phyloP scores from a whole-genome alignment of 352 stramenopile species.

The Pythium aphanidermatum region DNA sequence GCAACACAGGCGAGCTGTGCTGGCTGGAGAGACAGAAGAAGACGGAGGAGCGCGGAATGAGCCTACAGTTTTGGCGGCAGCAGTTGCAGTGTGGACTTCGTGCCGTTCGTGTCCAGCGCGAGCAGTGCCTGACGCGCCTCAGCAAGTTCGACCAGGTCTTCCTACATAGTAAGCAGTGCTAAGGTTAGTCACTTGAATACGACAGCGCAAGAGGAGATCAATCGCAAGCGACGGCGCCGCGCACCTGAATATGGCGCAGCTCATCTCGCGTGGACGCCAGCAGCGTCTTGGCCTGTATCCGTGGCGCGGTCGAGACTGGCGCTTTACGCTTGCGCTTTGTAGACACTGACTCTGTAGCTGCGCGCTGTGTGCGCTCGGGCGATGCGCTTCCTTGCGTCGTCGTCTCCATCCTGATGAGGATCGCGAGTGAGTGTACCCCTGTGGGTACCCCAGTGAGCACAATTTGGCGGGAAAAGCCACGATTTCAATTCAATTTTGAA shows the following conservation, averaged over 20 bases:
- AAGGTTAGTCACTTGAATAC: too few relatives aligned
- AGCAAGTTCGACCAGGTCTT: slow-evolving; percentile 28
- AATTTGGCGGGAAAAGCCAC: too few relatives aligned
- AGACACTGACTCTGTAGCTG: not conserved
- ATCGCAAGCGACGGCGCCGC: not conserved
- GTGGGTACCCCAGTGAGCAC: too few relatives aligned
- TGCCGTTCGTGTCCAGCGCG: slow-evolving; percentile 16
- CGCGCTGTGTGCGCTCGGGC: slow-evolving; percentile 5
- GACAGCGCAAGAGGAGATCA: not conserved
- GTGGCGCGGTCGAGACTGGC: slow-evolving; percentile 24
- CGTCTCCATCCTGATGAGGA: not conserved
- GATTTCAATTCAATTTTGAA: slow-evolving; percentile 4
- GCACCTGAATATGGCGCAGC: slow-evolving; percentile 37
- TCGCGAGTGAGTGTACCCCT: not conserved
- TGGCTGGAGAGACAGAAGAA: too few relatives aligned
- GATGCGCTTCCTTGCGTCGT: not conserved
- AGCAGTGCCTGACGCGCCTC: slow-evolving; percentile 28
- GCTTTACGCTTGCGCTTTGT: slow-evolving; percentile 26
- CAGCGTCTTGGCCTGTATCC: slow-evolving; percentile 31
- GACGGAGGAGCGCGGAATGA: too few relatives aligned
- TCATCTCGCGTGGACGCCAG: slow-evolving; percentile 40
- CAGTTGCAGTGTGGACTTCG: slow-evolving; percentile 26
- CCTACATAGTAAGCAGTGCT: slow-evolving; percentile 9
- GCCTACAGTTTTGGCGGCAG: slow-evolving; percentile 22
- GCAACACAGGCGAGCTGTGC: too few relatives aligned